Evolutionary conservation across 1,284 basidiomycete species (phyloP).

Genomic region (Amylostereum chailletii): DNA sequence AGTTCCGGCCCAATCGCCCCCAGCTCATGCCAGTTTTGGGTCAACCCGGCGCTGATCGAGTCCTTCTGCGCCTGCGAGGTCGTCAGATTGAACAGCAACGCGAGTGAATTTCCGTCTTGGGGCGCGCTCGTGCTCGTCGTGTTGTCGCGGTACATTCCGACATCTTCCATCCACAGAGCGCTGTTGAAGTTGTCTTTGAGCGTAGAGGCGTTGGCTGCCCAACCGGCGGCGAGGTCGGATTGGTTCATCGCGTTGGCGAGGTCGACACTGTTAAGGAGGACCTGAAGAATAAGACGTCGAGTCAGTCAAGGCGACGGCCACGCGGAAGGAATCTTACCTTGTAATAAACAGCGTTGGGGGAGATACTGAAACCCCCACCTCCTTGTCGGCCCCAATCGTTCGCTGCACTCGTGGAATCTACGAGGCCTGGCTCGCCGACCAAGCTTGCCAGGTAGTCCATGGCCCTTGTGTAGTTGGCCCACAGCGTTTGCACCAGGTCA

Average conservation of each 20-base stretch:
- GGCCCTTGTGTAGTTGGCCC: conserved; percentile 45
- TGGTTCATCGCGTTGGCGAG: conserved; percentile 35
- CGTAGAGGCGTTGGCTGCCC: conserved; percentile 31
- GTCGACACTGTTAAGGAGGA: conserved; percentile 36
- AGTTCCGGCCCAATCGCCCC: conserved; percentile 41
- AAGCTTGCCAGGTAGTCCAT: conserved; percentile 34
- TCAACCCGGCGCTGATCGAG: conserved; percentile 34
- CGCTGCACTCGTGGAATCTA: conserved; percentile 36
- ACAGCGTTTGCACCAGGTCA: conserved; percentile 32
- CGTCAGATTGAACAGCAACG: conserved; percentile 40
- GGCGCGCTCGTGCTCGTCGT: conserved; percentile 32
- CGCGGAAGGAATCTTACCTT: conserved; percentile 18
- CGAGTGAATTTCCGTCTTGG: conserved; percentile 44
- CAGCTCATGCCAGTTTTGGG: conserved; percentile 38
- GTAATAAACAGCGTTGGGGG: conserved; percentile 40
- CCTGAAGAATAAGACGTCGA: conserved; percentile 17
- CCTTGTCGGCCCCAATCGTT: conserved; percentile 46
- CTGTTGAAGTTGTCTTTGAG: conserved; percentile 35
- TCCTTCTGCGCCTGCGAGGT: conserved; percentile 28
- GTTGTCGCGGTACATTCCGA: conserved; percentile 41
- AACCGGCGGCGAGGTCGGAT: conserved; percentile 22
- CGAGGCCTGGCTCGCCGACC: conserved; percentile 34
- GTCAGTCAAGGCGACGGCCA: not conserved
- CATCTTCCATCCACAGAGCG: conserved; percentile 32
- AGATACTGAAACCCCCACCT: conserved; percentile 38